Evolutionary conservation across 805 yeast species (phyloP).

Genomic region (Yamadazyma olivae): DNA sequence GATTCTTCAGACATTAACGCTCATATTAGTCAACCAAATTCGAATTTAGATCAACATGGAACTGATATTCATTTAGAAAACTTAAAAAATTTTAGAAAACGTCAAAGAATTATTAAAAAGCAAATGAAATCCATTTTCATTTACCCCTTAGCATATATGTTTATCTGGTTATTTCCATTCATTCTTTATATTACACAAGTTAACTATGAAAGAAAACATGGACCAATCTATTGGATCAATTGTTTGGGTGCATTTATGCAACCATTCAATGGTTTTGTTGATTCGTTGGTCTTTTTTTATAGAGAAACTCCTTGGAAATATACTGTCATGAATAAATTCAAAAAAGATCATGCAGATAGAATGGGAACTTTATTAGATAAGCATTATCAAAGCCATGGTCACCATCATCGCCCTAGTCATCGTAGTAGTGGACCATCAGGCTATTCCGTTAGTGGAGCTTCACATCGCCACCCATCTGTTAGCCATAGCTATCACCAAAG

Average conservation of each 20-base stretch:
- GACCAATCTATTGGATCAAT: conserved; percentile 61
- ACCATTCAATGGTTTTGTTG: conserved; percentile 78
- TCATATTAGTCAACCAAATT: not conserved
- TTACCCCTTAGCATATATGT: conserved; percentile 78
- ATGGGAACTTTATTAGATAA: conserved; percentile 20
- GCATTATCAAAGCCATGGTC: conserved; percentile 7
- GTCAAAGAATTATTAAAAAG: conserved; percentile 65
- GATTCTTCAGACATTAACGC: not conserved
- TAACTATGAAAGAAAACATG: conserved; percentile 42
- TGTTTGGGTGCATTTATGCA: conserved; percentile 72
- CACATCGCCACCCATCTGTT: not conserved
- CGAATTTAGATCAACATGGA: conserved; percentile 5
- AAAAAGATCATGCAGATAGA: conserved; percentile 27
- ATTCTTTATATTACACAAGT: conserved; percentile 59
- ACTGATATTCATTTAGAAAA: conserved; percentile 54
- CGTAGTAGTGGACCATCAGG: conserved; percentile 14
- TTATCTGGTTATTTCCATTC: conserved; percentile 81
- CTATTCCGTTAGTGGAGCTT: conserved; percentile 19
- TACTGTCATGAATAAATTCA: conserved; percentile 37
- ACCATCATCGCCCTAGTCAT: not conserved
- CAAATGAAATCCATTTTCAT: conserved; percentile 79
- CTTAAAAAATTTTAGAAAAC: conserved; percentile 54
- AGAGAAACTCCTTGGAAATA: conserved; percentile 79
- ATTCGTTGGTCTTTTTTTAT: conserved; percentile 68
- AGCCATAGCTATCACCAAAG: not conserved